Conservation (phyloP, 2,329 filamentous ascomycete genomes). For the Calonectria honghensis region DNA sequence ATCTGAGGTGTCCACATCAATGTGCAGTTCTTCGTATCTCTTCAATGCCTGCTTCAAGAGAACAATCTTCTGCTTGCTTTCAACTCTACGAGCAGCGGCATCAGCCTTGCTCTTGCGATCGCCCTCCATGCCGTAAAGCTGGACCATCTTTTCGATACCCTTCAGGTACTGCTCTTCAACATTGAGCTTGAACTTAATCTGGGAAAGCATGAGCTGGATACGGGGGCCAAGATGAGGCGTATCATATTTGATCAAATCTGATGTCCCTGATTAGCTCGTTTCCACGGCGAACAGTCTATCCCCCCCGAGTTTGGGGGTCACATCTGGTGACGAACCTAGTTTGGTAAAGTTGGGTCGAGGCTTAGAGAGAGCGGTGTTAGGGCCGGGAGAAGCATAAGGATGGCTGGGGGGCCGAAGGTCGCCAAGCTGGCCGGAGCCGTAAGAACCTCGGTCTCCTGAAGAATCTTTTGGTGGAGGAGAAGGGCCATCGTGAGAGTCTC, state of each 20-base stretch:
- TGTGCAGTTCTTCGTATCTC: slow-evolving; percentile 96
- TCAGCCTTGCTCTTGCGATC: slow-evolving; percentile 97
- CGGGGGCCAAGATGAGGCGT: slow-evolving; percentile 95
- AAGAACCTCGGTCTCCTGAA: slow-evolving; percentile 74
- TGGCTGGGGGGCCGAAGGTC: slow-evolving; percentile 88
- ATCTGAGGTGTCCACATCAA: slow-evolving; percentile 89
- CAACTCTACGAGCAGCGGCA: slow-evolving; percentile 90
- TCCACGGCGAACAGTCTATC: slow-evolving; percentile 23
- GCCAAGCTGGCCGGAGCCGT: slow-evolving; percentile 72
- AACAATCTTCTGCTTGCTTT: slow-evolving; percentile 98
- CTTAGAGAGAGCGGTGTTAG: slow-evolving; percentile 81
- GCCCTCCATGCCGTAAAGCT: slow-evolving; percentile 96
- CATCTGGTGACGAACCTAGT: slow-evolving; percentile 79
- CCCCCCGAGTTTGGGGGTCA: slow-evolving; percentile 26
- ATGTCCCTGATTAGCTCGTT: slow-evolving; percentile 30
- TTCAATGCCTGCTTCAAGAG: slow-evolving; percentile 96
- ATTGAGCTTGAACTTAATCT: slow-evolving; percentile 98
- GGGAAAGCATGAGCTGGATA: slow-evolving; percentile 99
- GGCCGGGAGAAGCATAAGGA: slow-evolving; percentile 82
- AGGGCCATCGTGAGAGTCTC: slow-evolving; percentile 69
- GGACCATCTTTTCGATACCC: slow-evolving; percentile 99
- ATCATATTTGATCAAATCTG: slow-evolving; percentile 99
- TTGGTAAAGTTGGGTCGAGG: slow-evolving; percentile 94
- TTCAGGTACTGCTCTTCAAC: slow-evolving; percentile 99
- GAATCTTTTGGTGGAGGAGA: slow-evolving; percentile 85